Evolutionary conservation across 306 rosid species (phyloP).

Genomic region (Cucurbita ficifolia): DNA sequence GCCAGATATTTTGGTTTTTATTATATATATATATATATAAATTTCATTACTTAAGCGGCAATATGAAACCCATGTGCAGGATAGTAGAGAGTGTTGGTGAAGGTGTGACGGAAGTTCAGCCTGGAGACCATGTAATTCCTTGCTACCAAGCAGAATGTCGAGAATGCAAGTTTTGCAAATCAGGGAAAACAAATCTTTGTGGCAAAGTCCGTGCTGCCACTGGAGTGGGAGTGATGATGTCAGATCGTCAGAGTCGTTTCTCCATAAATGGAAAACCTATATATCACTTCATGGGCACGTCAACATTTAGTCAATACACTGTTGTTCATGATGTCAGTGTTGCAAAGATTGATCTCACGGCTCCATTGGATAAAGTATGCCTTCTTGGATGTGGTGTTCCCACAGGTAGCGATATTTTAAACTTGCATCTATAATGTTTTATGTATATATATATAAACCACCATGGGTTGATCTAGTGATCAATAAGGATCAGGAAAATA

Average conservation of each 20-base stretch:
- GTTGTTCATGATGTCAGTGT: slow-evolving; percentile 95
- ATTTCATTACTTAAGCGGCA: background rate
- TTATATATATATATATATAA: background rate
- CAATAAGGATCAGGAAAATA: too few relatives aligned
- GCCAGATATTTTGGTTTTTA: background rate
- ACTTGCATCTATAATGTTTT: background rate
- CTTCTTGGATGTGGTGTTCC: slow-evolving; percentile 96
- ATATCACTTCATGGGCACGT: slow-evolving; percentile 94
- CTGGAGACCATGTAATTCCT: slow-evolving; percentile 90
- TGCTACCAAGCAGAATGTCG: slow-evolving; percentile 92
- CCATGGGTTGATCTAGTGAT: too few relatives aligned
- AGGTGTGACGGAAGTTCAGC: slow-evolving; percentile 70
- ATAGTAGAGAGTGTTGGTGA: slow-evolving; percentile 92
- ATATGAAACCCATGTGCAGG: slow-evolving; percentile 18
- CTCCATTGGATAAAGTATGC: slow-evolving; percentile 87
- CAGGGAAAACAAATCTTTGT: slow-evolving; percentile 92
- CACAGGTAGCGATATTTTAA: slow-evolving; percentile 24
- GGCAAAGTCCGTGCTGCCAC: slow-evolving; percentile 86
- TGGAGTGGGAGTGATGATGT: slow-evolving; percentile 85
- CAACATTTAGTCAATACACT: slow-evolving; percentile 90
- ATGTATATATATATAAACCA: too few relatives aligned
- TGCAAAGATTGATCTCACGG: slow-evolving; percentile 69
- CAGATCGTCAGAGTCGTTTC: slow-evolving; percentile 69
- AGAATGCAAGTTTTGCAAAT: slow-evolving; percentile 94
- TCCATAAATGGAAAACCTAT: slow-evolving; percentile 70